Evolutionary conservation across 176 grass and related monocot species (phyloP).

Genomic region (Microstegium vimineum): DNA sequence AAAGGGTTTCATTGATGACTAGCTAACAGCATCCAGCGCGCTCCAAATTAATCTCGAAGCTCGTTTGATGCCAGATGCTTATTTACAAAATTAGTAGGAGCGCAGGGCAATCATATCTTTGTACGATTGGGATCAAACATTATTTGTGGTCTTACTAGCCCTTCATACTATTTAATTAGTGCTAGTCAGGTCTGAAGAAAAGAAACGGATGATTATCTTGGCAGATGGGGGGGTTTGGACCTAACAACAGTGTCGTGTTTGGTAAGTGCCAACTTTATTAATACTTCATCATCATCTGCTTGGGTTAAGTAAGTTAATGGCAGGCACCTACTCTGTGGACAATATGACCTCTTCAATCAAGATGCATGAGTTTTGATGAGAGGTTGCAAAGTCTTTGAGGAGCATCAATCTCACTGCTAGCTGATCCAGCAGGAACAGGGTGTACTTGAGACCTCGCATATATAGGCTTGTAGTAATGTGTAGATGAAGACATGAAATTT

Average conservation of each 20-base stretch:
- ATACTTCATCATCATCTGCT: not conserved
- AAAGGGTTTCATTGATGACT: not conserved
- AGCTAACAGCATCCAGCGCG: not conserved
- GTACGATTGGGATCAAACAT: not conserved
- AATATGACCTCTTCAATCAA: not conserved
- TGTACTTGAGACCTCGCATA: not conserved
- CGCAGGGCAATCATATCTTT: not conserved
- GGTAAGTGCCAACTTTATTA: not conserved
- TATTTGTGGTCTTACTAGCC: not conserved
- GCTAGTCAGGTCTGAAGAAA: not conserved
- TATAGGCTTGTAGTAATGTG: not conserved
- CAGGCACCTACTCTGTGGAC: slow-evolving; percentile 8
- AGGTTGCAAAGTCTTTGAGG: not conserved
- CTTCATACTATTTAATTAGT: too few species aligned
- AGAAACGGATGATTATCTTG: not conserved
- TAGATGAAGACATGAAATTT: not conserved
- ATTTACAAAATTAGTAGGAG: not conserved
- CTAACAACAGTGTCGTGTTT: not conserved
- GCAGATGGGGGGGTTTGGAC: not conserved
- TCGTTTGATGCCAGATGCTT: not conserved
- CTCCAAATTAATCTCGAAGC: not conserved
- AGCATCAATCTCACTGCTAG: not conserved
- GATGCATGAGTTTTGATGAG: not conserved
- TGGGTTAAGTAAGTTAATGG: not conserved
- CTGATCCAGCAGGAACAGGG: not conserved